Evolutionary conservation across 2,329 filamentous ascomycete genomes (phyloP).

Genomic region (Mycocentrospora acerina): DNA sequence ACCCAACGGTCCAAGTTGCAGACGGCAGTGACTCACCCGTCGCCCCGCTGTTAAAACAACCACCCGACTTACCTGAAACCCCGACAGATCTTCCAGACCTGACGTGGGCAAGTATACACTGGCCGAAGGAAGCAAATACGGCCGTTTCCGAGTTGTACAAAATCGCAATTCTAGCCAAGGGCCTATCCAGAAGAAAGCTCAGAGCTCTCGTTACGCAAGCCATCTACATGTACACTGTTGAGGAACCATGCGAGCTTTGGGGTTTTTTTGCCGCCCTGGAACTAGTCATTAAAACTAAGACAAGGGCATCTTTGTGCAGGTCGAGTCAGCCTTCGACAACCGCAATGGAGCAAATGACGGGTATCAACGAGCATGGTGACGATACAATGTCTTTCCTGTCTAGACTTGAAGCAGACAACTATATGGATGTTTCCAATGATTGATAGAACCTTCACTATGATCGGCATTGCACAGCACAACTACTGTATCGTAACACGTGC

Average conservation of each 20-base stretch:
- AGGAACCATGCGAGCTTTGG: slow-evolving; percentile 13
- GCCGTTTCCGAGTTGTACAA: slow-evolving; percentile 31
- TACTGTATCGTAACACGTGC: no score
- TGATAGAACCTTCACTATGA: no score
- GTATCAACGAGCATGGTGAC: no score
- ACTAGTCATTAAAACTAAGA: slow-evolving; percentile 4
- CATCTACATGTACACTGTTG: slow-evolving; percentile 14
- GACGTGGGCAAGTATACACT: slow-evolving; percentile 28
- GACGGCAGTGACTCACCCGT: no score
- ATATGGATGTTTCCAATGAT: no score
- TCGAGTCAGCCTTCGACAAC: no score
- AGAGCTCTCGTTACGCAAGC: slow-evolving; percentile 18
- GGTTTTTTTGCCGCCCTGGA: slow-evolving; percentile 15
- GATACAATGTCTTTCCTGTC: no score
- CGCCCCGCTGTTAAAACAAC: neutral
- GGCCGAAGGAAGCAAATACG: slow-evolving; percentile 17
- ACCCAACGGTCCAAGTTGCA: neutral
- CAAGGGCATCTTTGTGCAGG: neutral
- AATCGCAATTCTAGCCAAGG: slow-evolving; percentile 26
- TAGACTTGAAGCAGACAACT: no score
- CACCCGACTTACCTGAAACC: neutral
- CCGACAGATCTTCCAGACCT: slow-evolving; percentile 5
- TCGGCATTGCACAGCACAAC: no score
- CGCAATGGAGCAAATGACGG: no score
- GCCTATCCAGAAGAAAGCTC: slow-evolving; percentile 22